Evolutionary conservation across 768 basidiomycete genomes (phyloP).

Genomic region (Leucocoprinus leucothites): DNA sequence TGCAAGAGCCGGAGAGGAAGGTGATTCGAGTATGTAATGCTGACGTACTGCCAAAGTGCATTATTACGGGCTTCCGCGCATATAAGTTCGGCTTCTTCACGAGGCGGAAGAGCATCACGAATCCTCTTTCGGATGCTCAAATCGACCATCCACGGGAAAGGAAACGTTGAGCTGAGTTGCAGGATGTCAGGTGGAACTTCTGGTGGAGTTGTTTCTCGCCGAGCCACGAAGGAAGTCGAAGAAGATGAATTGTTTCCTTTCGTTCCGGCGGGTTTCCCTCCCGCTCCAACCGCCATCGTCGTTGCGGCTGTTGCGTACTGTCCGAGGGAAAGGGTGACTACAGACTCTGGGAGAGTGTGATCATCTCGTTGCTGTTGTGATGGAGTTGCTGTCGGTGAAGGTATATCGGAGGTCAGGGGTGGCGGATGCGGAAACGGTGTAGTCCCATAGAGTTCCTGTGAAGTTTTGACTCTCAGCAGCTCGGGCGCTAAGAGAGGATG

Average conservation of each 20-base stretch:
- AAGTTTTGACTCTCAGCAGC: constrained; percentile 59
- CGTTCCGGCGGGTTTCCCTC: constrained; percentile 1
- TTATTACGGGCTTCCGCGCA: constrained; percentile 65
- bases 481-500: constrained; percentile 62
- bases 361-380: constrained; percentile 8
- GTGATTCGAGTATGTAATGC: constrained; percentile 7
- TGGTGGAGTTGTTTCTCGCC: constrained; percentile 26
- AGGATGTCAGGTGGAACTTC: constrained; percentile 47
- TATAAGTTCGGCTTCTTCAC: constrained; percentile 53
- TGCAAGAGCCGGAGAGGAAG: constrained; percentile 7
- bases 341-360: constrained; percentile 13
- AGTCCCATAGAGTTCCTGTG: constrained; percentile 56
- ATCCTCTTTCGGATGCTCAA: constrained; percentile 62
- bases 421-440: constrained; percentile 15
- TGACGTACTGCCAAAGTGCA: constrained; percentile 70
- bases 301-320: background rate
- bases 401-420: constrained; percentile 3
- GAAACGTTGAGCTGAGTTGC: constrained; percentile 64
- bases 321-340: constrained; percentile 13
- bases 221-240: constrained; percentile 1
- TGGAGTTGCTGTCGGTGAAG: background rate
- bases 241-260: background rate
- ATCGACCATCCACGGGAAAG: constrained; percentile 66
- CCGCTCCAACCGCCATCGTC: background rate
- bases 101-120: constrained; percentile 58